Conservation (phyloP, 768 basidiomycete species). For the Serendipita vermifera region DNA sequence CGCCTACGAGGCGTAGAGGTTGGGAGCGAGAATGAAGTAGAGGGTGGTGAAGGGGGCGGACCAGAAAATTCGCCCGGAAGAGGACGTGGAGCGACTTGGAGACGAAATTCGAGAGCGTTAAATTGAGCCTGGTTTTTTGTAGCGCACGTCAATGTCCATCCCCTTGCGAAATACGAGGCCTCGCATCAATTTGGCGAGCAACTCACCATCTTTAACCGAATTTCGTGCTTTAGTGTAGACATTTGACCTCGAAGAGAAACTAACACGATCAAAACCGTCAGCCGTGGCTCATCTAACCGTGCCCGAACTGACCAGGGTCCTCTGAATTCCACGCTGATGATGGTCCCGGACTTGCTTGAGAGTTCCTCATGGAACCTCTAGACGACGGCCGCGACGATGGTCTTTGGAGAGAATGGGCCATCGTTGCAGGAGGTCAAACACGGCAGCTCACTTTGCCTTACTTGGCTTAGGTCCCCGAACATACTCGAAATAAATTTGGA, state of each 20-base stretch:
- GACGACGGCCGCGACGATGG: conserved; percentile 35
- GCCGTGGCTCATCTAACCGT: conserved; percentile 18
- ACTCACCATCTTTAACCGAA: conserved; percentile 28
- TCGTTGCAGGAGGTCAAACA: background rate
- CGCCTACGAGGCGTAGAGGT: conserved; percentile 5
- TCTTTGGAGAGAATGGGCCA: background rate
- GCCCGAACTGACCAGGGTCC: conserved; percentile 45
- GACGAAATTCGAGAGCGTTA: conserved; percentile 50
- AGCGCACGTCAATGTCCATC: too few relatives aligned
- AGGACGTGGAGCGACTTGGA: conserved; percentile 56
- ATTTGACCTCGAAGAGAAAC: conserved; percentile 68
- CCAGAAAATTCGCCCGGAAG: conserved; percentile 19
- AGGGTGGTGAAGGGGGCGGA: background rate
- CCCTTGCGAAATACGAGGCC: too few relatives aligned
- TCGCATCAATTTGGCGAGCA: background rate
- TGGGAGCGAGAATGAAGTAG: background rate
- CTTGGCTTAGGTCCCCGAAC: background rate
- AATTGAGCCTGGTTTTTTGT: conserved; percentile 74
- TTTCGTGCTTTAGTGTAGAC: conserved; percentile 68
- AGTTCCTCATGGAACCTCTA: conserved; percentile 26
- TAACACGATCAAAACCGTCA: conserved; percentile 24
- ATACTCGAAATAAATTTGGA: background rate
- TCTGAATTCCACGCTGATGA: too few relatives aligned
- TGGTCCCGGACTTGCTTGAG: conserved; percentile 38
- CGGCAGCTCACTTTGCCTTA: background rate